phyloP scores from a whole-genome alignment of 2,329 filamentous ascomycete genomes.

The Cladosporium phlei region DNA sequence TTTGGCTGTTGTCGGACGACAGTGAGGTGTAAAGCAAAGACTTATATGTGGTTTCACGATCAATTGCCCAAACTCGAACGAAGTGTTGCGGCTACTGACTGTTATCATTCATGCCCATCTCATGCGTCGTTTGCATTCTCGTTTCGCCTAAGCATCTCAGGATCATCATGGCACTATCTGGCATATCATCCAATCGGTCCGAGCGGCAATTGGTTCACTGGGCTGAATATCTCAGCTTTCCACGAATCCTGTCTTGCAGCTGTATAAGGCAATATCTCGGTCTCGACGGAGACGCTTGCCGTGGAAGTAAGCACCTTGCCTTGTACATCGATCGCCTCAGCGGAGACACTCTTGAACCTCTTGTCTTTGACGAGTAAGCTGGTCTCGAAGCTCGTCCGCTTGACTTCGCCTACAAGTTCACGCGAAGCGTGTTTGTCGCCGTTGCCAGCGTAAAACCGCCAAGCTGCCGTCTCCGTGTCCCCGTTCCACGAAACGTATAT shows the following conservation, averaged over 20 bases:
- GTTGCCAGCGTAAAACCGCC: conserved; percentile 41
- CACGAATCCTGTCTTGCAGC: too few relatives aligned
- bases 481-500: conserved; percentile 49
- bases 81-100: too few relatives aligned
- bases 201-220: too few relatives aligned
- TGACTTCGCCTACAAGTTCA: conserved; percentile 12
- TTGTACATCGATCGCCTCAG: conserved; percentile 4
- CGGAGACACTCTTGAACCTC: background rate
- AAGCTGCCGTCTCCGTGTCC: conserved; percentile 36
- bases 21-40: background rate
- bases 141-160: too few relatives aligned
- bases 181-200: too few relatives aligned
- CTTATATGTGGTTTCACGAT: too few relatives aligned
- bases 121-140: too few relatives aligned
- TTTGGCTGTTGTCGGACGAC: background rate
- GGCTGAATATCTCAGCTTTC: too few relatives aligned
- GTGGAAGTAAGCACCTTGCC: conserved; percentile 2
- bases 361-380: background rate
- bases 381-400: conserved; percentile 15
- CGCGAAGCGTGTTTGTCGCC: conserved; percentile 5
- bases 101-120: too few relatives aligned
- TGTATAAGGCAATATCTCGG: background rate
- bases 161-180: too few relatives aligned
- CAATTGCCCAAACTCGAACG: too few relatives aligned
- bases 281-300: background rate